Conservation (phyloP, 148 eudicot genomes). For the Camellia sinensis region DNA sequence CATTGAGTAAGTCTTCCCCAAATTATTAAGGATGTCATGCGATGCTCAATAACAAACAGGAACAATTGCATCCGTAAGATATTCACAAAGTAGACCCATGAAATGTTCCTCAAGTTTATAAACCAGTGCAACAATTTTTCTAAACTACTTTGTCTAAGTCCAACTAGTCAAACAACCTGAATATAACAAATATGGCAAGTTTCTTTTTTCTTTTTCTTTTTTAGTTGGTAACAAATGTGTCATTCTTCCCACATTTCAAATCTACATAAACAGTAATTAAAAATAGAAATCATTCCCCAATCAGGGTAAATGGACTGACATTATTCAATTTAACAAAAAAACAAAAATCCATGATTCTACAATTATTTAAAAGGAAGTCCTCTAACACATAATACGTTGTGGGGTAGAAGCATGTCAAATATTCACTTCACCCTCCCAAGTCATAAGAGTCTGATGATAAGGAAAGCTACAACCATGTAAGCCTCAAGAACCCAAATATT, state of each 20-base stretch:
- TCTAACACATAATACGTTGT: background rate
- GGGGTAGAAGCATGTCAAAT: background rate
- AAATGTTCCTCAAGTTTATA: background rate
- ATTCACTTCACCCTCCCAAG: background rate
- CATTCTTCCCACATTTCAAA: slow-evolving; percentile 3
- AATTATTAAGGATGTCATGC: background rate
- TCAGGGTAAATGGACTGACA: background rate
- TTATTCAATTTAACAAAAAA: background rate
- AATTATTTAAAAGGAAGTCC: background rate
- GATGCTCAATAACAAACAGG: background rate
- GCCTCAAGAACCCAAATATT: background rate
- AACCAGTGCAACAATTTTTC: background rate
- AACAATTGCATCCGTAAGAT: background rate
- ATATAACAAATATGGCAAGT: background rate
- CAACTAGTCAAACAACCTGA: background rate
- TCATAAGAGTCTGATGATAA: background rate
- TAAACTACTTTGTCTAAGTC: background rate
- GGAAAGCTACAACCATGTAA: background rate
- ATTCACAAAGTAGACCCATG: background rate
- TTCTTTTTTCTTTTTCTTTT: no score
- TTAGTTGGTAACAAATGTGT: no score
- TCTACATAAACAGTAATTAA: background rate
- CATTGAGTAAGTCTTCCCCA: background rate
- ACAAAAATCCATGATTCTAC: background rate
- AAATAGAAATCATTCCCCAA: background rate